A percentile compares a stretch with the other conserved stretches of the same genome.
Evolutionary conservation across 192 early-diverging fungal species (phyloP).

Genomic region (Coemansia sp.): DNA sequence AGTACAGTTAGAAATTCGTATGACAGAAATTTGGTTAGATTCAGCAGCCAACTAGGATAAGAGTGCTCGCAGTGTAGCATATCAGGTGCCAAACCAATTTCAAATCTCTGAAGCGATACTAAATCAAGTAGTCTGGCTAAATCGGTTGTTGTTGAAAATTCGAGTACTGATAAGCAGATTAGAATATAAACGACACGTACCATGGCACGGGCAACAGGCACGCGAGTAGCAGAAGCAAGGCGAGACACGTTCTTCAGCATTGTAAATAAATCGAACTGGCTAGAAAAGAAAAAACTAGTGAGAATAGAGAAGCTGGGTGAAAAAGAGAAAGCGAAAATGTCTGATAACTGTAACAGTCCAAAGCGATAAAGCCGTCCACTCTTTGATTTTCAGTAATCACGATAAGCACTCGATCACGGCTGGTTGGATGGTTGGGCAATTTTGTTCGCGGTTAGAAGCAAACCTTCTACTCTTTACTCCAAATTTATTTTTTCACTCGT

Average conservation of each 20-base stretch:
- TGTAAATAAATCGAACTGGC: conserved; percentile 39
- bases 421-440: not conserved
- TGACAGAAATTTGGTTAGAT: not conserved
- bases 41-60: not conserved
- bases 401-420: conserved; percentile 10
- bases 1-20: not conserved
- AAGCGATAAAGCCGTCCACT: conserved; percentile 15
- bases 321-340: conserved; percentile 12
- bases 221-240: conserved; percentile 52
- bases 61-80: too few species aligned
- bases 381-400: conserved; percentile 14
- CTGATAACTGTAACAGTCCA: not conserved
- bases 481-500: not conserved
- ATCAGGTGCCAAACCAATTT: not conserved
- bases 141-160: not conserved
- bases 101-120: not conserved
- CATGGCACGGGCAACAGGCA: conserved; percentile 53
- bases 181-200: conserved; percentile 35
- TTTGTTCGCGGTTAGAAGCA: not conserved
- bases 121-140: not conserved
- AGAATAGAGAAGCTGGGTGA: conserved; percentile 15
- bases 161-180: conserved; percentile 10
- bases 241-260: conserved; percentile 62
- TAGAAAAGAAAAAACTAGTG: conserved; percentile 31
- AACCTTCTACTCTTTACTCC: not conserved